Percentiles rank a stretch among this genome's conserved stretches.
These are phyloP conservation scores for Saccharum hybrid DNA, from an alignment of 202 grass and related monocot species.

Conservation along the genomic window DNA sequence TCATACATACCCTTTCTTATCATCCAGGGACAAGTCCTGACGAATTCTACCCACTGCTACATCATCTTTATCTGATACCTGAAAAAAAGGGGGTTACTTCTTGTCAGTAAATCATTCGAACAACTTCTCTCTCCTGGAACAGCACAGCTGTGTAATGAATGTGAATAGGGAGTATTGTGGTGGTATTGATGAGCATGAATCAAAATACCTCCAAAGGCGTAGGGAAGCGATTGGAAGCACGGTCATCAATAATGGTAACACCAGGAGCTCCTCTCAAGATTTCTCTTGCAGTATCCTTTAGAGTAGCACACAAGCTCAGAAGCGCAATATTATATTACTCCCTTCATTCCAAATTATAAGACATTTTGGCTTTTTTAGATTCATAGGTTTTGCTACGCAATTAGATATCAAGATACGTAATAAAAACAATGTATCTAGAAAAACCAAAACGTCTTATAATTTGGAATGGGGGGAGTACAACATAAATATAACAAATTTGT, in stretches of 20 bases:
- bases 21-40: slow-evolving; percentile 81
- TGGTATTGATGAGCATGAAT: not conserved
- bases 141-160: not conserved
- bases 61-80: slow-evolving; percentile 94
- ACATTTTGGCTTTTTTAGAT: too few species aligned
- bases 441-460: too few species aligned
- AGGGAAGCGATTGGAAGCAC: slow-evolving; percentile 78
- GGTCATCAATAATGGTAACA: slow-evolving; percentile 78
- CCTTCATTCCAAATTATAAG: too few species aligned
- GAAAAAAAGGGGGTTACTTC: slow-evolving; percentile 12
- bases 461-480: not conserved
- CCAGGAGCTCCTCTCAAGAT: slow-evolving; percentile 87
- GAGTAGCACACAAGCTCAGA: slow-evolving; percentile 49
- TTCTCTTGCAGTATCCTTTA: slow-evolving; percentile 80
- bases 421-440: too few species aligned
- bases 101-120: not conserved
- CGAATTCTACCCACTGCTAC: slow-evolving; percentile 94
- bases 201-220: slow-evolving; percentile 75
- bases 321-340: not conserved
- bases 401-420: too few species aligned
- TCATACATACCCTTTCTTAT: slow-evolving; percentile 73
- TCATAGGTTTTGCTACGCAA: too few species aligned
- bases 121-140: not conserved
- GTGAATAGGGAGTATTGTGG: not conserved
- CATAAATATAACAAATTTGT: slow-evolving; percentile 3